Conservation (phyloP, 768 basidiomycete genomes). For the Naematelia aurantialba region DNA sequence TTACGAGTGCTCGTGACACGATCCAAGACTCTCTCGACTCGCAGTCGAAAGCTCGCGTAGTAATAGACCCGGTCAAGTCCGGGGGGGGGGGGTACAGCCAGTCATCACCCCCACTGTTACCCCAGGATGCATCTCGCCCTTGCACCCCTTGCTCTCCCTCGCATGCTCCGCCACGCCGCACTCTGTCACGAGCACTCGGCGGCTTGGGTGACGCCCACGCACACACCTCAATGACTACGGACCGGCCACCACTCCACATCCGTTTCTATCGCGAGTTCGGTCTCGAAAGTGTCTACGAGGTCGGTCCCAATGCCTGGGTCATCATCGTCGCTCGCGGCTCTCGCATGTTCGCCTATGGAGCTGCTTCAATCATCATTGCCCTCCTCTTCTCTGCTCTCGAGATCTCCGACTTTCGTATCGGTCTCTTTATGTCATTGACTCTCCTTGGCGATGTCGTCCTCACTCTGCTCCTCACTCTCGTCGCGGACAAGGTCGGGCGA, state of each 20-base stretch:
- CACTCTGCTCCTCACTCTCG: constrained; percentile 32
- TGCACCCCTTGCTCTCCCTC: too few species aligned
- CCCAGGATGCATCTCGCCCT: too few species aligned
- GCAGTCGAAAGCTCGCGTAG: too few species aligned
- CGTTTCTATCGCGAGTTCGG: constrained; percentile 20
- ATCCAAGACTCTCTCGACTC: too few species aligned
- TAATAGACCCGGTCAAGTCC: too few species aligned
- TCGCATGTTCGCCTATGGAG: constrained; percentile 39
- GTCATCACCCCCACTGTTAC: too few species aligned
- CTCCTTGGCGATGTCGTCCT: constrained; percentile 42
- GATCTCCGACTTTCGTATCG: constrained; percentile 36
- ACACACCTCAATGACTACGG: not conserved
- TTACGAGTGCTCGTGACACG: too few species aligned
- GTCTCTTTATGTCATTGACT: constrained; percentile 45
- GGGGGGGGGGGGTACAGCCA: too few species aligned
- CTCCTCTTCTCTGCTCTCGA: constrained; percentile 34
- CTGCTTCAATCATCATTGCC: constrained; percentile 35
- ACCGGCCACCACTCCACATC: not conserved
- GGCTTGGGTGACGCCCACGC: too few species aligned
- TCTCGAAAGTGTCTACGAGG: constrained; percentile 14
- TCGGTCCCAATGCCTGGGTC: constrained; percentile 27
- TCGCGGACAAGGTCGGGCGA: constrained; percentile 40
- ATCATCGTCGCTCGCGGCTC: constrained; percentile 27
- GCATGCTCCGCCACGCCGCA: too few species aligned
- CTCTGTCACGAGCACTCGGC: too few species aligned